A percentile compares a stretch with the other conserved stretches of the same genome.
These are phyloP conservation scores for Tieghemostelium lacteum DNA, from an alignment of 78 protist species.

Conservation along the genomic window DNA sequence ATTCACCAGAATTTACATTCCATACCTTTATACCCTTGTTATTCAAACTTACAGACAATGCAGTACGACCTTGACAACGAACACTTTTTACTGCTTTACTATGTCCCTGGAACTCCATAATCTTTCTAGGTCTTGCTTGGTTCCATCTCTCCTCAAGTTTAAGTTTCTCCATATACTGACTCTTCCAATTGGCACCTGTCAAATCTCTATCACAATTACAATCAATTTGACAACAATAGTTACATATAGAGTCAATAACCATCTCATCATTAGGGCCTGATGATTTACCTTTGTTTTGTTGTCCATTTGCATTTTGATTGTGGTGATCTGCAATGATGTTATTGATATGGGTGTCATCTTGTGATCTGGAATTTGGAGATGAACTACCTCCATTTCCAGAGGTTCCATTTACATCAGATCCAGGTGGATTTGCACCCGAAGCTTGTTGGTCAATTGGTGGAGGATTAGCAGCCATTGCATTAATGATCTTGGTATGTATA, in stretches of 20 bases:
- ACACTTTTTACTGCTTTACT: slow-evolving; percentile 1
- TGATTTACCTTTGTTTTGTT: not conserved
- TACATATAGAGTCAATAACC: not conserved
- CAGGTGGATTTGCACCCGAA: not conserved
- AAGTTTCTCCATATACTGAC: not conserved
- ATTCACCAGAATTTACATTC: slow-evolving; percentile 65
- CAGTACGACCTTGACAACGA: slow-evolving; percentile 36
- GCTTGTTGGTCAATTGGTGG: not conserved
- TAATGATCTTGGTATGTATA: not conserved
- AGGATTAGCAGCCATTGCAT: not conserved
- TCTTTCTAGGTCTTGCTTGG: slow-evolving; percentile 6
- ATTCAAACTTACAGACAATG: slow-evolving; percentile 17
- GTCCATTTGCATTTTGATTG: not conserved
- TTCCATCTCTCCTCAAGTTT: slow-evolving; percentile 53
- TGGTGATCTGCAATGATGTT: too few species aligned
- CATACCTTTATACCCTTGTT: slow-evolving; percentile 8
- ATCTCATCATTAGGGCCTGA: not conserved
- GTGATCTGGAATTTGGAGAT: not conserved
- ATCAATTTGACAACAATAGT: not conserved
- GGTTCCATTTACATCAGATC: not conserved
- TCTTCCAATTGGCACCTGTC: slow-evolving; percentile 38
- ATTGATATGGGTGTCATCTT: not conserved
- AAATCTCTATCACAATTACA: not conserved
- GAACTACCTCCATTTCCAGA: not conserved
- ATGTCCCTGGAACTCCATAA: slow-evolving; percentile 6